phyloP scores from a whole-genome alignment of 2,329 filamentous ascomycete genomes.

The Aspergillus uvarum region DNA sequence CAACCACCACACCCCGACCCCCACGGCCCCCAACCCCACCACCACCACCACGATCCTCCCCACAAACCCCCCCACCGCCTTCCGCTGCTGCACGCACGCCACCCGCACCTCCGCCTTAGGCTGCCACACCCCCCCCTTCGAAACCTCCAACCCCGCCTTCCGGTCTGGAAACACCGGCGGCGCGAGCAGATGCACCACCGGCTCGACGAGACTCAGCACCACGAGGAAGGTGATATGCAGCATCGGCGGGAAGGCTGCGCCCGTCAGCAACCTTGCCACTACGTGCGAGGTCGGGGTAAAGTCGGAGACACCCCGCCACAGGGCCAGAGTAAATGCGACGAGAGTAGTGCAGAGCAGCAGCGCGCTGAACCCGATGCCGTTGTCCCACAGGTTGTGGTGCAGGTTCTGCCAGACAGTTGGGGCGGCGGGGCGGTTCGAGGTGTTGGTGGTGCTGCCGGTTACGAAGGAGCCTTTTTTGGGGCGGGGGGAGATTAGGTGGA shows the following conservation, averaged over 20 bases:
- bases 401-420: constrained; percentile 10
- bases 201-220: constrained; percentile 21
- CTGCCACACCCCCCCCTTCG: neutral
- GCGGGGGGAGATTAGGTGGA: constrained; percentile 24
- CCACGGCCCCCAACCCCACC: neutral
- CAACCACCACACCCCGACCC: neutral
- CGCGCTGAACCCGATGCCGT: constrained; percentile 21
- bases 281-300: neutral
- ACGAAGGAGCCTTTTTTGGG: constrained; percentile 31
- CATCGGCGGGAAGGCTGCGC: constrained; percentile 25
- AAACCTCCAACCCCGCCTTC: neutral
- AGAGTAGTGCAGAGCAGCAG: constrained; percentile 14
- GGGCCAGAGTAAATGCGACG: neutral
- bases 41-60: neutral
- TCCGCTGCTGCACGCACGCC: neutral
- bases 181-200: constrained; percentile 21
- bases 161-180: constrained; percentile 17
- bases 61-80: neutral
- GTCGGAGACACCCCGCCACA: neutral
- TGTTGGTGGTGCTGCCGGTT: constrained; percentile 29
- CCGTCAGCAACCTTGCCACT: constrained; percentile 13
- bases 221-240: constrained; percentile 22
- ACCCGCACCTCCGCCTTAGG: neutral
- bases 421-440: constrained; percentile 20
- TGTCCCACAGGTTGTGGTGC: constrained; percentile 18